Base-by-base conservation (phyloP, 768 basidiomycete species). In the Boletellus ananas region DNA sequence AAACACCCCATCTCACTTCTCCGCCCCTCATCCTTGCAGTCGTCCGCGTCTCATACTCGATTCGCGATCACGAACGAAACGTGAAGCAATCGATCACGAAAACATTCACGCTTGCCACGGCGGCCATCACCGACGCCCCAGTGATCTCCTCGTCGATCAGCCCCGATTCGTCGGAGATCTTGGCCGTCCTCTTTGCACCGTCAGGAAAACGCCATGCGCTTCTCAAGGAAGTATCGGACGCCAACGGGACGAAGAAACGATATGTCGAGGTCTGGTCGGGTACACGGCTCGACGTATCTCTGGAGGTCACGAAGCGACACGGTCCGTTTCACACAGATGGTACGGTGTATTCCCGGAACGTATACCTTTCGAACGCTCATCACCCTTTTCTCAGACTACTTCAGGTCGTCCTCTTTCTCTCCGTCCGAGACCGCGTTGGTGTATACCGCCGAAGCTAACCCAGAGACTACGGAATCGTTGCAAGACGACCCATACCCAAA, bases 321-420 rank as follows among this genome's bases (percentile, higher is more conserved):
- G 79, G 76, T 0, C 71, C 74, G 10, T 86, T 84, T 55, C 83
- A 84, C 56, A 69, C 76, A 4, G 84, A 88, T 55, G 83, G 85
- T 83, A 51, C 50, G 3, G 7, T 1, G 6, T 17, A 62, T 44
- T 31, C 16, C 3, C 18, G 8, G 8, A 23, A 12, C 20, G 9
- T 27, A 11, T 29, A 29, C 34, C 16, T 9, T 6, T 34, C 35
- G 8, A 14, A 4, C 21, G 5, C 38, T 55, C 25, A 55, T 18
- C 1, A 12, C 18, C 7, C 47, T 23, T n/a, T 23, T 12, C 39
- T 33, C 49, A 87, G 85, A 83, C 45, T 74, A 68, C 46, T 58
- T 84, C 14, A 72, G 72, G 3, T 74, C 77, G 0, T 63, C 84
- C 12, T 70, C 73, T 0, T 87, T 87, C 62, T 74, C 79, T 4